Base-by-base conservation (phyloP, 257 asterid species). In the Avicennia marina region DNA sequence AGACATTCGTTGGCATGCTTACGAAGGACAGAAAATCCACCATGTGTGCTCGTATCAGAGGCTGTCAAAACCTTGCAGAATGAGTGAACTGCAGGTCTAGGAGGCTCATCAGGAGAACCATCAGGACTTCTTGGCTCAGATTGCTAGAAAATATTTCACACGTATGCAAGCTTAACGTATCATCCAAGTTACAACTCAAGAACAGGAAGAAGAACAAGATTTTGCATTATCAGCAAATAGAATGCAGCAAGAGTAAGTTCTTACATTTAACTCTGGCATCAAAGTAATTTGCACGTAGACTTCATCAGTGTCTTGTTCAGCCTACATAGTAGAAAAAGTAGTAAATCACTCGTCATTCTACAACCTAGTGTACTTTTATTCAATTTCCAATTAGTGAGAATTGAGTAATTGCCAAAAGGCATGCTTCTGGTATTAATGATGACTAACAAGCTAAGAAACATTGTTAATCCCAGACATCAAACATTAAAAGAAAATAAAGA, bases 11-110 rank as follows among this genome's bases (percentile, higher is more conserved):
- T 88, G 2, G 96, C 96, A 21, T 88, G 96, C 56, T 81, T 88
- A 11, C 96, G 83, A 43, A 85, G 96, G 53, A 88, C 96, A 3
- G 96, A 88, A 60, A 88, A 88, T 58, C 96, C 96, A 53, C 96
- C 96, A 25, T 88, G 96, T 1, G 96, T 88, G 65, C 95, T 88
- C 16, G 96, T 88, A 72, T 88, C 96, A 15, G 96, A 88, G 31
- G 96, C 95, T 2, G 96, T 88, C 73, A 88, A 72, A 41, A 88
- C 90, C 78, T 88, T 88, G 83, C 95, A 88, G 75, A 88, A 88
- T 2, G 96, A 88, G 62, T 78, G 95, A 31, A 81, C 81, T 53
- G 62, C 61, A 11, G 84, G 86, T 58, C 77, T 78, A 29, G 81
- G 72, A 68, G 81, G 78, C 74, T 88, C 94, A 4, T 80, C 60